Conservation (phyloP, 768 basidiomycete species). For the Trametes elegans region DNA sequence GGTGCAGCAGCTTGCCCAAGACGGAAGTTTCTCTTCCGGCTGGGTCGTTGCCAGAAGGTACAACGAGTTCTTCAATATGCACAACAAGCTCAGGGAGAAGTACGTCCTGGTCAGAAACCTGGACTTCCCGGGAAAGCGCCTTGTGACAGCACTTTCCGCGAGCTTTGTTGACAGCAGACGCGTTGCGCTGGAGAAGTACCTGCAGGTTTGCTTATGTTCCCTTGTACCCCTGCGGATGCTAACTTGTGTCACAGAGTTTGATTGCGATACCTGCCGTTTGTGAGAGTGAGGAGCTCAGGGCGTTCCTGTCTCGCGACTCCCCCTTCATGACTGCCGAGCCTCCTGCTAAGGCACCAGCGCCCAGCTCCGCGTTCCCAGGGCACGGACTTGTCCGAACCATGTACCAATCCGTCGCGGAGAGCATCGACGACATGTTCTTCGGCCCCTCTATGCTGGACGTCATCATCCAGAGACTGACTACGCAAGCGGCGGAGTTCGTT, state of each 20-base stretch:
- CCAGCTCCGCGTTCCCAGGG: conserved; percentile 51
- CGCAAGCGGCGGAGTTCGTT: conserved; percentile 86
- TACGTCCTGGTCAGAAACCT: conserved; percentile 63
- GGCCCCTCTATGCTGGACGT: conserved; percentile 95
- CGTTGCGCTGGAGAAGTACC: conserved; percentile 79
- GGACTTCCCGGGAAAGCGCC: conserved; percentile 92
- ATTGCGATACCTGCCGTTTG: conserved; percentile 74
- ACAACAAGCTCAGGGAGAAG: conserved; percentile 79
- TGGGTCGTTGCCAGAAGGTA: conserved; percentile 95
- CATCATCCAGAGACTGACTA: conserved; percentile 86
- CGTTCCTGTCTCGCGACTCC: conserved; percentile 86
- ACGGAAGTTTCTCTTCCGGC: conserved; percentile 77
- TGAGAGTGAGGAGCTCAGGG: conserved; percentile 76
- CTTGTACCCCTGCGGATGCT: background rate
- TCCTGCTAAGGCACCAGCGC: conserved; percentile 38
- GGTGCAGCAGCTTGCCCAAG: conserved; percentile 81
- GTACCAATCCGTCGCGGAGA: conserved; percentile 89
- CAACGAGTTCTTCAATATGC: conserved; percentile 91
- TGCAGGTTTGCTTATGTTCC: conserved; percentile 59
- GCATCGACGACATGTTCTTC: conserved; percentile 96
- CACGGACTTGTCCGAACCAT: conserved; percentile 81
- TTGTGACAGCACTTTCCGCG: conserved; percentile 85
- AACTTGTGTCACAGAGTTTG: conserved; percentile 48
- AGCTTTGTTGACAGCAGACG: conserved; percentile 84
- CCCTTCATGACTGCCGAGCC: conserved; percentile 68